A percentile compares a stretch with the other conserved stretches of the same genome.
phyloP scores from a whole-genome alignment of 2,329 filamentous ascomycete species.

The Beauveria varroae region DNA sequence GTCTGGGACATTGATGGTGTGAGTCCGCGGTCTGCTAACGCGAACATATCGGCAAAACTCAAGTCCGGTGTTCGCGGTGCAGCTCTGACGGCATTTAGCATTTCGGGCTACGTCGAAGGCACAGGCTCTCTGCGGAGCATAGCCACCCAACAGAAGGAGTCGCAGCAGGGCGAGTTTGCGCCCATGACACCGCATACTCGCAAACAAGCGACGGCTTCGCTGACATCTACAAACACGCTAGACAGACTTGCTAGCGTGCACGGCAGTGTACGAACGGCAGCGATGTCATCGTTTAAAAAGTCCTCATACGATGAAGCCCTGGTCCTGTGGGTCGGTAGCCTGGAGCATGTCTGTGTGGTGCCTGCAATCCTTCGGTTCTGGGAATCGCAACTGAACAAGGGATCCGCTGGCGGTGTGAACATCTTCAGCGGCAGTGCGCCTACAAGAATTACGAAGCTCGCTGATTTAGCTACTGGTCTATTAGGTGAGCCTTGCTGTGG shows the following conservation, averaged over 20 bases:
- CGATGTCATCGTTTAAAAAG: slow-evolving; percentile 35
- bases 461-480: slow-evolving; percentile 44
- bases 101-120: slow-evolving; percentile 53
- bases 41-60: slow-evolving; percentile 41
- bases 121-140: slow-evolving; percentile 45
- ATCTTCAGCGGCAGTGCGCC: slow-evolving; percentile 49
- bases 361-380: slow-evolving; percentile 49
- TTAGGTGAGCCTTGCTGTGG: slow-evolving; percentile 50
- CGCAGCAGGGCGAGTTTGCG: slow-evolving; percentile 44
- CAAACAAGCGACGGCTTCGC: slow-evolving; percentile 41
- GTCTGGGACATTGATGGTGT: slow-evolving; percentile 59
- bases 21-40: slow-evolving; percentile 35
- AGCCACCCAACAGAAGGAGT: slow-evolving; percentile 26
- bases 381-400: slow-evolving; percentile 49
- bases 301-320: slow-evolving; percentile 45
- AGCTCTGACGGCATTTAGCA: slow-evolving; percentile 50
- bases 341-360: slow-evolving; percentile 50
- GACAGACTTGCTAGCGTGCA: slow-evolving; percentile 45
- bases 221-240: slow-evolving; percentile 34
- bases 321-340: slow-evolving; percentile 48
- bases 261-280: slow-evolving; percentile 45
- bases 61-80: slow-evolving; percentile 48
- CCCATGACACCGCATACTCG: slow-evolving; percentile 59
- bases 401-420: slow-evolving; percentile 42
- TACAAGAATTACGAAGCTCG: slow-evolving; percentile 47